phyloP scores from a whole-genome alignment of 2,329 filamentous ascomycete species.

The Bipolaris bicolor region DNA sequence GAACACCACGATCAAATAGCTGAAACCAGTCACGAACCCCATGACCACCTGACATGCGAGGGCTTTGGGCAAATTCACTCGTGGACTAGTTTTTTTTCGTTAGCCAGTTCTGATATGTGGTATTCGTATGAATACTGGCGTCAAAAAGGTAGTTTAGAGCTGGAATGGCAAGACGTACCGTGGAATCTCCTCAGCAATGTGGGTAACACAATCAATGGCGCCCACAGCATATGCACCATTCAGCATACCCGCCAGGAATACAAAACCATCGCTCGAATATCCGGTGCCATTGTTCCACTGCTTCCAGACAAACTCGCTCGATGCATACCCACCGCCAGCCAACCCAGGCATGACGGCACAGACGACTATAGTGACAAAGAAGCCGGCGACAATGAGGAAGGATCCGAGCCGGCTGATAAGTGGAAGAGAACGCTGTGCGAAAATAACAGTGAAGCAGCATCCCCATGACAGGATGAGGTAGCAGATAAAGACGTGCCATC shows the following conservation, averaged over 20 bases:
- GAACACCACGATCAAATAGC: not conserved
- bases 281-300: not conserved
- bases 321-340: not conserved
- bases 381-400: not conserved
- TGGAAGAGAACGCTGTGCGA: not conserved
- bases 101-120: not conserved
- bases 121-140: not conserved
- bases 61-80: not conserved
- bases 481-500: not conserved
- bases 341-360: not conserved
- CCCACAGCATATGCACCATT: not conserved
- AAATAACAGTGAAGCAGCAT: not conserved
- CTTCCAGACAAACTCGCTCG: not conserved
- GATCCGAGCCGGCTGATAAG: not conserved
- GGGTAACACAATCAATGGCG: not conserved
- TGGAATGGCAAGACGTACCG: not conserved
- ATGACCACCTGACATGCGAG: not conserved
- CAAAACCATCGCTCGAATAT: not conserved
- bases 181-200: not conserved
- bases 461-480: not conserved
- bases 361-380: not conserved
- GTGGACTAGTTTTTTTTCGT: not conserved
- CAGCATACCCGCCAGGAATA: not conserved
- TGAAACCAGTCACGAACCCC: not conserved
- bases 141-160: not conserved